These are phyloP conservation scores for Suillus ampliporus DNA, from an alignment of 768 basidiomycete genomes.

Conservation along the genomic window DNA sequence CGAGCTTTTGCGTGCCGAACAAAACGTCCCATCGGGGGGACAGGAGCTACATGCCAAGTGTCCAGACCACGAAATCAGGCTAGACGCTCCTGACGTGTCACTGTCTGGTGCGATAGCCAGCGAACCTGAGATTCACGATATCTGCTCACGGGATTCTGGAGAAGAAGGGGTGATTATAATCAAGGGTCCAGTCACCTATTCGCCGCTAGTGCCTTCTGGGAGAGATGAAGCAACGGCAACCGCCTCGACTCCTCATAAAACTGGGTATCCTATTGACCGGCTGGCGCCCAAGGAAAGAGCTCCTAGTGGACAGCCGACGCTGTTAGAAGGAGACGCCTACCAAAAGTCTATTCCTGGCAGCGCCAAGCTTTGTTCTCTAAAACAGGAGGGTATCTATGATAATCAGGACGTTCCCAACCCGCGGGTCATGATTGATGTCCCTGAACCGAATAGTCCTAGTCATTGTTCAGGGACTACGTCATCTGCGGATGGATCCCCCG, in stretches of 20 bases:
- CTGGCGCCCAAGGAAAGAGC: neutral
- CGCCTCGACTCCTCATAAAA: neutral
- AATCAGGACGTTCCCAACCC: neutral
- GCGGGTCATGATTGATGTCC: neutral
- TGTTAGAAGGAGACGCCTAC: neutral
- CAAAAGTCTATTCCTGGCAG: conserved; percentile 1
- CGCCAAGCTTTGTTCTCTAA: neutral
- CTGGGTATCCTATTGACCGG: neutral
- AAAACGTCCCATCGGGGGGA: neutral
- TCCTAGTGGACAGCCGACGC: neutral
- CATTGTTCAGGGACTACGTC: neutral
- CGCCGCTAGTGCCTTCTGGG: neutral
- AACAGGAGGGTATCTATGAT: neutral
- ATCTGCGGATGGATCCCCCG: neutral
- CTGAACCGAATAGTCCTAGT: neutral
- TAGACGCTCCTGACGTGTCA: neutral
- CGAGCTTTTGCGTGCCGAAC: neutral
- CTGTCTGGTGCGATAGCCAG: neutral
- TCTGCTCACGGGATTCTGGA: neutral
- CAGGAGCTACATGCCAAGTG: neutral
- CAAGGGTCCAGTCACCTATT: neutral
- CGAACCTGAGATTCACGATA: neutral
- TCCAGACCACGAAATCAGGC: neutral
- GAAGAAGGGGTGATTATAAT: neutral
- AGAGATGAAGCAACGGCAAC: neutral